phyloP scores from a whole-genome alignment of 108 stramenopile genomes.

The Cyclotella distinguenda region DNA sequence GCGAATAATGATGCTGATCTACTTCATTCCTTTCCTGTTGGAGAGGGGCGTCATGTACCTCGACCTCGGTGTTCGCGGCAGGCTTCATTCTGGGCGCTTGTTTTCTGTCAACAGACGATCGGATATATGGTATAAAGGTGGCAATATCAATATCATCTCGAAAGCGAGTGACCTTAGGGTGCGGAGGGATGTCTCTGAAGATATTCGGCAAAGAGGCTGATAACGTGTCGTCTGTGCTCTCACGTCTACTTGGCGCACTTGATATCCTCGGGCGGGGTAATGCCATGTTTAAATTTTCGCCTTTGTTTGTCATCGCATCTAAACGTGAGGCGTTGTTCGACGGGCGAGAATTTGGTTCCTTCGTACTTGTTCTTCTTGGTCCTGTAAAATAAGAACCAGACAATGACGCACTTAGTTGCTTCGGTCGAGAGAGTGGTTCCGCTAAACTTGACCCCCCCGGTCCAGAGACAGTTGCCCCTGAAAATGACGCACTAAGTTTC shows the following conservation, averaged over 20 bases:
- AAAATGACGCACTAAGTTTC: not conserved
- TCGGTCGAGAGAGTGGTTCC: not conserved
- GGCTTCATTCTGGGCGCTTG: not conserved
- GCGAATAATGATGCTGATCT: too few species aligned
- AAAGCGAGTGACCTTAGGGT: not conserved
- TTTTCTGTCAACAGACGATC: not conserved
- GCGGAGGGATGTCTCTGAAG: not conserved
- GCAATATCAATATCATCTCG: slow-evolving; percentile 4
- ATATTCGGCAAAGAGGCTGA: slow-evolving; percentile 2
- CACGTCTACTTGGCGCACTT: not conserved
- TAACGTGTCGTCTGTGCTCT: not conserved
- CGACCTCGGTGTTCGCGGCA: not conserved
- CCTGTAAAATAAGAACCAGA: not conserved
- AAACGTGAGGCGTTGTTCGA: not conserved
- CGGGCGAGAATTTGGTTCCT: not conserved
- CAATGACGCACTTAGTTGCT: not conserved
- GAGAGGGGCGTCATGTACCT: too few species aligned
- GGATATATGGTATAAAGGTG: not conserved
- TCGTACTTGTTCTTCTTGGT: not conserved
- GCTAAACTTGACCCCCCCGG: not conserved
- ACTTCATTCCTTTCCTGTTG: too few species aligned
- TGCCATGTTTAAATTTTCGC: not conserved
- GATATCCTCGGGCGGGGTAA: too few species aligned
- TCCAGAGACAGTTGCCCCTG: not conserved
- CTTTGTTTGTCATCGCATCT: not conserved